Percentiles rank a stretch among this genome's conserved stretches.
Conservation (phyloP, 192 early-diverging fungal species). For the Paraglomus brasilianum region DNA sequence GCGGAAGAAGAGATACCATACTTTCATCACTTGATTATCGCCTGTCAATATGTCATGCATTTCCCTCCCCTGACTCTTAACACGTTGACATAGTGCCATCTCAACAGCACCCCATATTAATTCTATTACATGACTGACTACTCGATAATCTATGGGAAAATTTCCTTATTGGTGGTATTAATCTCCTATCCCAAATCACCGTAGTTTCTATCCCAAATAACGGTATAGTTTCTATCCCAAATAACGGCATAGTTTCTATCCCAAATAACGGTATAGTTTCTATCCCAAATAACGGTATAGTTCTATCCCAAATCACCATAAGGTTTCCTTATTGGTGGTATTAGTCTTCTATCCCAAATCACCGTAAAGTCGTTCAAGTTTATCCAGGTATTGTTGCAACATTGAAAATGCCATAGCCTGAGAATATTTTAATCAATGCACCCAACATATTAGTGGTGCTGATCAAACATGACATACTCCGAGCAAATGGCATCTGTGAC, state of each 20-base stretch:
- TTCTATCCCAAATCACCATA: background rate
- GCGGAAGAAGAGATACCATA: constrained; percentile 8
- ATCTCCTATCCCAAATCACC: too few relatives aligned
- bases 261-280: background rate
- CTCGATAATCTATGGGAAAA: constrained; percentile 5
- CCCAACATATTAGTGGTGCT: background rate
- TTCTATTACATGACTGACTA: constrained; percentile 4
- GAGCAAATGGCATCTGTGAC: background rate
- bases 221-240: background rate
- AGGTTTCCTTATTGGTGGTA: constrained; percentile 4
- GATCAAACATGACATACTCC: constrained; percentile 14
- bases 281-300: background rate
- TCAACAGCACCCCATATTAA: constrained; percentile 5
- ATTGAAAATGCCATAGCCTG: background rate
- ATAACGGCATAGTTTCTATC: background rate
- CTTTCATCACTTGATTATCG: constrained; percentile 5
- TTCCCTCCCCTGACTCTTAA: background rate
- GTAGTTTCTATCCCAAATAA: background rate
- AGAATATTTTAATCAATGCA: background rate
- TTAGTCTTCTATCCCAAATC: background rate
- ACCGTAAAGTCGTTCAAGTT: background rate
- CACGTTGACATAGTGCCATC: background rate
- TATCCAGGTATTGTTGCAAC: background rate
- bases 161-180: background rate
- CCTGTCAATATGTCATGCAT: constrained; percentile 3